A percentile compares a stretch with the other conserved stretches of the same genome.
These are phyloP conservation scores for Syncephalastrum monosporum DNA, from an alignment of 371 early-diverging fungal species.

Conservation along the genomic window DNA sequence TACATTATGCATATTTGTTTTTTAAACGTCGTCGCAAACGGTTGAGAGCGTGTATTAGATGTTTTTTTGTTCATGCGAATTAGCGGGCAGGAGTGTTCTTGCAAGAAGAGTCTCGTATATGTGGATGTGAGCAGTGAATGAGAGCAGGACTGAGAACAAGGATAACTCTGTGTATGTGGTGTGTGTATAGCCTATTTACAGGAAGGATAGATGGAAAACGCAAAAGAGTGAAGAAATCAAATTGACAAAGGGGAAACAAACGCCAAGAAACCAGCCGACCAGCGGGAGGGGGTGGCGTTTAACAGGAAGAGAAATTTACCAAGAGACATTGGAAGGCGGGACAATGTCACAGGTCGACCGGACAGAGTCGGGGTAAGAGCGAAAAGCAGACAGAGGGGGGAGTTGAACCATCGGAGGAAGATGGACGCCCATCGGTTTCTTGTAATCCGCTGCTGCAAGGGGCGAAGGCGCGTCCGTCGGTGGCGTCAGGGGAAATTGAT, in stretches of 20 bases:
- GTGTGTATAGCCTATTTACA: constrained; percentile 1
- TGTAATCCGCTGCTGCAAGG: too few relatives aligned
- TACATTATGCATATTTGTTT: constrained; percentile 2
- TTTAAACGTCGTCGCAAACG: neutral
- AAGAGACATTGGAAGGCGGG: constrained; percentile 9
- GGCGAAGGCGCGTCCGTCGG: neutral
- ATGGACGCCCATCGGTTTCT: neutral
- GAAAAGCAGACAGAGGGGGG: constrained; percentile 6
- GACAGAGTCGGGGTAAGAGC: constrained; percentile 4
- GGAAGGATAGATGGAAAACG: neutral
- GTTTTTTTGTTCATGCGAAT: too few relatives aligned
- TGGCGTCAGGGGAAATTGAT: neutral
- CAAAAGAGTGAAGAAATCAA: too few relatives aligned
- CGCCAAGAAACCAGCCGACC: too few relatives aligned
- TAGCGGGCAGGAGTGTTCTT: too few relatives aligned
- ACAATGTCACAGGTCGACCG: constrained; percentile 13
- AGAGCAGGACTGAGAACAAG: neutral
- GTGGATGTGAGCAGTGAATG: too few relatives aligned
- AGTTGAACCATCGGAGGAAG: constrained; percentile 2
- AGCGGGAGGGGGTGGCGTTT: too few relatives aligned
- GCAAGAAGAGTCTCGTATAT: too few relatives aligned
- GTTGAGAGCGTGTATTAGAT: too few relatives aligned
- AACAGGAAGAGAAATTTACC: constrained; percentile 4
- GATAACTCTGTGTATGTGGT: neutral
- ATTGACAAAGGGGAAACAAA: too few relatives aligned